Evolutionary conservation across 129 eudicot species (phyloP).

Genomic region (Helianthus tuberosus): DNA sequence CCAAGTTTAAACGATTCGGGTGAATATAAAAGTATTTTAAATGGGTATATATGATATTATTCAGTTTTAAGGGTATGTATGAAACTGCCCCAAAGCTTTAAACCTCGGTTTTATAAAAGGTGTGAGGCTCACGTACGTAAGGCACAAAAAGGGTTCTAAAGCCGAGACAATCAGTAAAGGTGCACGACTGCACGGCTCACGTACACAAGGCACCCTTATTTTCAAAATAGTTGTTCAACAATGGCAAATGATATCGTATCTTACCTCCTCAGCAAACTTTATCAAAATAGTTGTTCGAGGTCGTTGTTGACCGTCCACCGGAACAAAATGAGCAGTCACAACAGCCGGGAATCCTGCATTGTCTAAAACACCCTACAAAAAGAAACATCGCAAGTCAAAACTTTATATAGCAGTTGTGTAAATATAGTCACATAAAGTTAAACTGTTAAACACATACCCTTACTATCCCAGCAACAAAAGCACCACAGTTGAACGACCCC

Average conservation of each 20-base stretch:
- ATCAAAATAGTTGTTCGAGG: conserved; percentile 97
- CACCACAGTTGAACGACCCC: conserved; percentile 99
- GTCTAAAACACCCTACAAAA: conserved; percentile 87
- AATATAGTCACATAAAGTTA: neutral
- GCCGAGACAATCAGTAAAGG: neutral
- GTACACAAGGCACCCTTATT: neutral
- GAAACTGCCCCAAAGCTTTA: neutral
- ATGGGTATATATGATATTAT: neutral
- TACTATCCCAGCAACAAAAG: conserved; percentile 98
- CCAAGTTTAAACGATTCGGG: too few relatives aligned
- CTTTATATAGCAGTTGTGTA: neutral
- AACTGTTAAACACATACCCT: conserved; percentile 52
- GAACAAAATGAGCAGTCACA: conserved; percentile 98
- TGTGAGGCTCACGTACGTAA: too few relatives aligned
- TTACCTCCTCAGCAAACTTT: conserved; percentile 98
- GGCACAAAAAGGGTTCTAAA: neutral
- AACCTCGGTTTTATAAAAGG: neutral
- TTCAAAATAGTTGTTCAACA: neutral
- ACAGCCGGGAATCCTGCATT: conserved; percentile 99
- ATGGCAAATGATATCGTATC: neutral
- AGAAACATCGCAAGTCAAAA: conserved; percentile 14
- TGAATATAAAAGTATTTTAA: too few relatives aligned
- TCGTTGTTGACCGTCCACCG: conserved; percentile 93
- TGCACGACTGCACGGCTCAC: neutral
- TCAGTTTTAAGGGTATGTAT: neutral